These are phyloP conservation scores for Populus hybrid DNA, from an alignment of 441 rosid species.

Conservation along the genomic window DNA sequence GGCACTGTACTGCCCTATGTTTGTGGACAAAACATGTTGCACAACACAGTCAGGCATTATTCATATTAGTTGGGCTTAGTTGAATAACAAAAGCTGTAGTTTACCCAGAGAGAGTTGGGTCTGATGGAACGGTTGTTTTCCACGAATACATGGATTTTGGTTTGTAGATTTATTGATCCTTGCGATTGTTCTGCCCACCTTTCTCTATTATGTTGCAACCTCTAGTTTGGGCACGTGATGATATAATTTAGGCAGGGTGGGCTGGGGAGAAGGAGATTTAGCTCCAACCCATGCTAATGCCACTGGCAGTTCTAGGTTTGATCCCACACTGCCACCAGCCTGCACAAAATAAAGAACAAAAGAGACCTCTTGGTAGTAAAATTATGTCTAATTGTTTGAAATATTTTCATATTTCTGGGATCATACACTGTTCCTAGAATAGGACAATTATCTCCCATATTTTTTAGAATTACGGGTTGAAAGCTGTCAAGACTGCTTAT, in stretches of 20 bases:
- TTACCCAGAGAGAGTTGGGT: neutral
- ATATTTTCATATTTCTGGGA: neutral
- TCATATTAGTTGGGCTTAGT: neutral
- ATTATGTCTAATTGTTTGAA: neutral
- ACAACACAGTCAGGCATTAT: neutral
- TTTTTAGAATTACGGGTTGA: neutral
- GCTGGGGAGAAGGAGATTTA: neutral
- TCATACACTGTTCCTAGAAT: neutral
- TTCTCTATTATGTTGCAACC: neutral
- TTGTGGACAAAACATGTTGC: constrained; percentile 1
- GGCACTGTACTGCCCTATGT: neutral
- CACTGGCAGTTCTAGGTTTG: neutral
- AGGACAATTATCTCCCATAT: neutral
- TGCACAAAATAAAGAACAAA: neutral
- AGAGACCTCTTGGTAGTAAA: neutral
- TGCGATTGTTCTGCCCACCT: neutral
- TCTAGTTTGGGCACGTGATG: neutral
- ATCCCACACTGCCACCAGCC: neutral
- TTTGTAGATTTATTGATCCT: neutral
- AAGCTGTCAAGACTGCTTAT: neutral
- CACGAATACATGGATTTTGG: neutral
- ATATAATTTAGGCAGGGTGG: neutral
- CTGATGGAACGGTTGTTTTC: neutral
- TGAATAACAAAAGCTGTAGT: neutral
- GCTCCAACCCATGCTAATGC: neutral